Percentiles rank a stretch among this genome's conserved stretches.
Conservation (phyloP, 75 land plant species). For the Pinus tabuliformis region DNA sequence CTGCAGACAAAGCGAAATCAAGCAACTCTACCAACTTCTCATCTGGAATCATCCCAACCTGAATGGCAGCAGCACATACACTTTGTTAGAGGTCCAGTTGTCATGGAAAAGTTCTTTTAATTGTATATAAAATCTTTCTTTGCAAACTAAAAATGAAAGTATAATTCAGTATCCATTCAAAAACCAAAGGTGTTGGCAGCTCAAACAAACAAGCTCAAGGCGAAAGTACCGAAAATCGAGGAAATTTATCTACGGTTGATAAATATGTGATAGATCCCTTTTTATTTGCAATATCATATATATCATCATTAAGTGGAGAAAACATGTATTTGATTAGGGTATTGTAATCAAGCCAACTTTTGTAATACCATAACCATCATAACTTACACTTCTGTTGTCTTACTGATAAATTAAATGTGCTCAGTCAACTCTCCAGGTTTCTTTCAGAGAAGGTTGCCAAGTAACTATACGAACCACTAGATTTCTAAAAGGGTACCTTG, state of each 20-base stretch:
- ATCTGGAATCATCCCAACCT: slow-evolving; percentile 92
- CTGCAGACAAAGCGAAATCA: slow-evolving; percentile 91
- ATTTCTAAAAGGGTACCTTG: background rate
- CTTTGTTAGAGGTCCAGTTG: background rate
- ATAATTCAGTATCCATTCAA: background rate
- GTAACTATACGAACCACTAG: background rate
- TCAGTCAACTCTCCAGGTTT: background rate
- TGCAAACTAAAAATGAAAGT: background rate
- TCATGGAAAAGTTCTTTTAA: background rate
- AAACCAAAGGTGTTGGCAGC: background rate
- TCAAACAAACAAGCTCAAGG: background rate
- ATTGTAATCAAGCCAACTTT: background rate
- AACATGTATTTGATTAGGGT: background rate
- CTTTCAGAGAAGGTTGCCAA: background rate
- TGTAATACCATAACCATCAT: background rate
- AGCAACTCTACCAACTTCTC: slow-evolving; percentile 85
- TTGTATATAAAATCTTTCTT: background rate
- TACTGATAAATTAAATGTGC: background rate
- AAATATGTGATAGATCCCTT: background rate
- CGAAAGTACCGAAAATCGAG: background rate
- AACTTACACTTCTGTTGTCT: background rate
- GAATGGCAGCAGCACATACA: background rate
- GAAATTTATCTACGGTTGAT: background rate
- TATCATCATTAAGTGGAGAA: background rate
- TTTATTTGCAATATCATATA: background rate